Evolutionary conservation across 148 eudicot species (phyloP), one percentile per base, ranked within the genome.

Genomic region (Heliamphora exappendiculata): DNA sequence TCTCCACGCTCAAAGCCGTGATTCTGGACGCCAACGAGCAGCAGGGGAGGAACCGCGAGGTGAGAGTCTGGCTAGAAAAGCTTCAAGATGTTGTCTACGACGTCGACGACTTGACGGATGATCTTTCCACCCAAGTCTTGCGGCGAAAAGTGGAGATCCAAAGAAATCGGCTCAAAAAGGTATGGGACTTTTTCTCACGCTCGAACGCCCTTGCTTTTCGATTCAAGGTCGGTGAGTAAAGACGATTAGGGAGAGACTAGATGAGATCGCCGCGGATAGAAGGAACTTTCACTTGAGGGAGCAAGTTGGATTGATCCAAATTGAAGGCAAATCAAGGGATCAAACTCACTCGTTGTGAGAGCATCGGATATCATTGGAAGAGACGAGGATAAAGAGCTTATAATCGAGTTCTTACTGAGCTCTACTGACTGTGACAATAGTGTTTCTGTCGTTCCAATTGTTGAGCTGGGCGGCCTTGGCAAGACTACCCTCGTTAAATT

Each of bases 391-490:
- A 59, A 78, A 67, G 44, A 5, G 2, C 53, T 53, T 17, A 55
- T 85, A 5, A 29, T 83, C 7, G 78, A 77, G 31, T 55, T 78
- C 31, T 42, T 85, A 49, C 20, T 78, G 22, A 67, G 60, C 54
- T 50, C 75, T 68, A 14, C 75, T 39, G 16, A 75, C 63, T 76
- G 28, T 29, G 4, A 53, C 2, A 29, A 55, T 2, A 78, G 54
- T 39, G 82, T 85, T 36, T 71, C 55, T 28, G 54, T 78, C 37
- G 60, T 81, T 81, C 55, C 81, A 37, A 80, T 85, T 50, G 65
- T 82, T 65, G 85, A 85, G 47, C 58, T 73, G 20, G 80, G 83
- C 4, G 85, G 88, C 37, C 28, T 80, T 37, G 86, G 88, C 2
- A 85, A 85, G 74, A 78, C 84, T 24, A 76, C 85, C 19, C 74